Evolutionary conservation across 495 filamentous ascomycete species (phyloP).

Genomic region (Daldinia loculata): DNA sequence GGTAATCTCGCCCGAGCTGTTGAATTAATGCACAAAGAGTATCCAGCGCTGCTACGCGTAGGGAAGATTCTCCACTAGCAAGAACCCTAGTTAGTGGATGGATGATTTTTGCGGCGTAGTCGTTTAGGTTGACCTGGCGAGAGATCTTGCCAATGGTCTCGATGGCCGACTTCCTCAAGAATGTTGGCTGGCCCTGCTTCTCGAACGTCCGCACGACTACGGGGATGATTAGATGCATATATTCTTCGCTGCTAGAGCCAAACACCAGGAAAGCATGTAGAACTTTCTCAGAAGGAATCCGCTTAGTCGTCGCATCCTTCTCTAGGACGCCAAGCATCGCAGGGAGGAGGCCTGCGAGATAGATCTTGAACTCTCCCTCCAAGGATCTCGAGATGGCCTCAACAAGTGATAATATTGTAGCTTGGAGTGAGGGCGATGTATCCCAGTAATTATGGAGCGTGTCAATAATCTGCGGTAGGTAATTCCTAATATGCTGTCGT

Average conservation of each 20-base stretch:
- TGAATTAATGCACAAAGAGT: conserved; percentile 95
- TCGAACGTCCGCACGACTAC: conserved; percentile 94
- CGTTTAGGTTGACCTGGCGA: conserved; percentile 95
- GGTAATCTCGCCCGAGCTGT: conserved; percentile 93
- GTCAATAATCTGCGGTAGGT: conserved; percentile 80
- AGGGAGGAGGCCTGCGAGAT: conserved; percentile 85
- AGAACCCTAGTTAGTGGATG: conserved; percentile 87
- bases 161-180: conserved; percentile 86
- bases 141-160: conserved; percentile 96
- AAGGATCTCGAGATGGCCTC: conserved; percentile 92
- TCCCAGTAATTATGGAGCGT: conserved; percentile 90
- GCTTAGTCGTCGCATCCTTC: conserved; percentile 74
- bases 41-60: conserved; percentile 89
- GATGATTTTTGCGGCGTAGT: conserved; percentile 93
- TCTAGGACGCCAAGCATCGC: conserved; percentile 95
- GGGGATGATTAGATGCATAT: conserved; percentile 98
- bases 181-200: conserved; percentile 76
- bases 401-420: conserved; percentile 88
- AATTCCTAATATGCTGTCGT: conserved; percentile 92
- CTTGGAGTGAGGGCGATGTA: conserved; percentile 75
- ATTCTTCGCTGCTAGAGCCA: conserved; percentile 94
- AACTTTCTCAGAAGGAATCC: conserved; percentile 84
- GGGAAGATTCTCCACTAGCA: conserved; percentile 69
- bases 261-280: conserved; percentile 96
- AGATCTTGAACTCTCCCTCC: conserved; percentile 96